These are phyloP conservation scores for Alternaria atra DNA, from an alignment of 2,329 filamentous ascomycete species.

Conservation along the genomic window DNA sequence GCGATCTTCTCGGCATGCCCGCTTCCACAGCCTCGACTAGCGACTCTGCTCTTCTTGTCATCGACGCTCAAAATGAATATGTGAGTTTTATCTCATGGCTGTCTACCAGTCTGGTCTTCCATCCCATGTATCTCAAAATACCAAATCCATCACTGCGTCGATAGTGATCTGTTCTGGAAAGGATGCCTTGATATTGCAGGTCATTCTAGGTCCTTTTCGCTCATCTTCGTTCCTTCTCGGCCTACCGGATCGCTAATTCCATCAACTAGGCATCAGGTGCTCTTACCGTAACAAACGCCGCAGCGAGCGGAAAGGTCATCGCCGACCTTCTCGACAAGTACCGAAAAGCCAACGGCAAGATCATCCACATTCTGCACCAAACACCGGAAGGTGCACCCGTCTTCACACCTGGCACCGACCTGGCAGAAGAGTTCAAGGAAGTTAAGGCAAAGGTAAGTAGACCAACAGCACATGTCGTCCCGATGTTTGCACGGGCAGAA, in stretches of 20 bases:
- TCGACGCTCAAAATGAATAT: constrained; percentile 19
- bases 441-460: constrained; percentile 57
- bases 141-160: not conserved
- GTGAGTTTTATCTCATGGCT: constrained; percentile 64
- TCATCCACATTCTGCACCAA: constrained; percentile 70
- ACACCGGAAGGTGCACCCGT: constrained; percentile 69
- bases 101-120: constrained; percentile 53
- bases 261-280: constrained; percentile 58
- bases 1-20: constrained; percentile 62
- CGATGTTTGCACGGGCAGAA: not conserved
- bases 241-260: not conserved
- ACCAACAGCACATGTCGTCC: not conserved
- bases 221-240: not conserved
- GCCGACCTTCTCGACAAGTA: constrained; percentile 67
- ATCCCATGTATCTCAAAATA: not conserved
- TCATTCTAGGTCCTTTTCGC: not conserved
- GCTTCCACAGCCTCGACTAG: constrained; percentile 64
- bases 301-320: constrained; percentile 65
- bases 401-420: constrained; percentile 69
- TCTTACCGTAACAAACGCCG: constrained; percentile 65
- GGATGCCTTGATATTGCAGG: not conserved
- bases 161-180: not conserved
- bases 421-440: constrained; percentile 70
- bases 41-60: constrained; percentile 57
- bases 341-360: constrained; percentile 61